Base-by-base conservation (phyloP, 495 filamentous ascomycete genomes). In the Podospora appendiculata region DNA sequence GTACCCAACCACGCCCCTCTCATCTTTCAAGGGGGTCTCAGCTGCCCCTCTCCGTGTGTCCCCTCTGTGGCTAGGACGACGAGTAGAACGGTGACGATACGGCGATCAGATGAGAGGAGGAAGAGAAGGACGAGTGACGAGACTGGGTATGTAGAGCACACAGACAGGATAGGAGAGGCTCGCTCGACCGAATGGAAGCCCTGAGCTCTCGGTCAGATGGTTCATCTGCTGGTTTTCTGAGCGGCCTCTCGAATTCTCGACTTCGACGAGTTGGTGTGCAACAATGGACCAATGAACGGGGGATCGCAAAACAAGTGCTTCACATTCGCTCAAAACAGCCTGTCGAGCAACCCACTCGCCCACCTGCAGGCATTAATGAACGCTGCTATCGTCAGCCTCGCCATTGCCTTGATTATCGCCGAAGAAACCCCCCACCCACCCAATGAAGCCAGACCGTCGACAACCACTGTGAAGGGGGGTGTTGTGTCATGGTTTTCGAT, bases 231-330 rank as follows among this genome's bases (percentile, higher is more conserved):
- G 35, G 6, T 49, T 40, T 47, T 42, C 17, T 44, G 52, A 46
- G 47, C 47, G 41, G 44, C 45, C 45, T 56, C 40, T 48, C 47
- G 47, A 51, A 35, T 33, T 16, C 48, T 35, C 42, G 32, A n/a
- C 16, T 16, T 9, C 10, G 39, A 40, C 16, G 45, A 48, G 17
- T 6, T 6, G n/a, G 19, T 48, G 38, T n/a, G 45, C 18, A 18
- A 47, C 13, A 6, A 12, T 8, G 35, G 43, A 25, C 51, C 51
- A 53, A 53, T 53, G 32, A 48, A 36, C 39, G 14, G 35, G 32
- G 47, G 46, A 49, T 41, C 55, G 57, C 57, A 59, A 53, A 53
- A 18, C 43, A 32, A 35, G 40, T 42, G 41, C 35, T 47, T 47
- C 45, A 47, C 18, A 32, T 46, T 45, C 18, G 16, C 14, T 41